Percentiles rank a stretch among this genome's conserved stretches.
phyloP scores from a whole-genome alignment of 169 alveolate species.

The Babesia bovis region DNA sequence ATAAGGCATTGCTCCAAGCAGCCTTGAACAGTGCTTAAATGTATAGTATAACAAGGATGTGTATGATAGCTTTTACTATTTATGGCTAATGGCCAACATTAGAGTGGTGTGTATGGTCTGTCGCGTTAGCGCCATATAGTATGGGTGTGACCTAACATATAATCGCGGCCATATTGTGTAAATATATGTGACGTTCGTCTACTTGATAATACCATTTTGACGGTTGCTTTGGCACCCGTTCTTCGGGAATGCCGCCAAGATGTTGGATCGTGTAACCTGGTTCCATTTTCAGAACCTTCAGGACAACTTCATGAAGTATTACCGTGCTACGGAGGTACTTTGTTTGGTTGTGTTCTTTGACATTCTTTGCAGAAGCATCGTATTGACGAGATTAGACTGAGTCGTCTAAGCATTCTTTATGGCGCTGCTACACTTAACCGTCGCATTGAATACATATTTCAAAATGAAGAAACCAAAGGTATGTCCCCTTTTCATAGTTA shows the following conservation, averaged over 20 bases:
- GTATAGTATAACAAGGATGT: too few relatives aligned
- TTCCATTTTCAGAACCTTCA: conserved; percentile 68
- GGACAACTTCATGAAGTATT: conserved; percentile 66
- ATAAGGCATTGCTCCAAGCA: conserved; percentile 21
- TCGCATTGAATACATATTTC: conserved; percentile 56
- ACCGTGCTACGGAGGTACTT: conserved; percentile 48
- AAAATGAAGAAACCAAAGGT: conserved; percentile 54
- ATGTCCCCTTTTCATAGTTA: neutral
- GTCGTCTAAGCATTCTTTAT: conserved; percentile 59
- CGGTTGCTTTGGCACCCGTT: neutral
- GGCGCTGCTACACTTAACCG: conserved; percentile 63
- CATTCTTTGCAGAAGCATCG: conserved; percentile 45
- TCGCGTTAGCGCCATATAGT: too few relatives aligned
- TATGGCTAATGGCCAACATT: too few relatives aligned
- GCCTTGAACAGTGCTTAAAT: conserved; percentile 18
- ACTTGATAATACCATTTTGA: too few relatives aligned
- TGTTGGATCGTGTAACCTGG: conserved; percentile 46
- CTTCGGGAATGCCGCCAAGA: conserved; percentile 4
- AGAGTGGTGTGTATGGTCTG: too few relatives aligned
- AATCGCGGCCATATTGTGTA: too few relatives aligned
- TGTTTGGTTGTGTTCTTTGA: too few relatives aligned
- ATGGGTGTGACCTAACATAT: too few relatives aligned
- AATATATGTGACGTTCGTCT: too few relatives aligned
- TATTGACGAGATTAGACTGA: conserved; percentile 62
- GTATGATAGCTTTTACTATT: too few relatives aligned